Conservation (phyloP, 148 eudicot species). For the Silene uniflora region DNA sequence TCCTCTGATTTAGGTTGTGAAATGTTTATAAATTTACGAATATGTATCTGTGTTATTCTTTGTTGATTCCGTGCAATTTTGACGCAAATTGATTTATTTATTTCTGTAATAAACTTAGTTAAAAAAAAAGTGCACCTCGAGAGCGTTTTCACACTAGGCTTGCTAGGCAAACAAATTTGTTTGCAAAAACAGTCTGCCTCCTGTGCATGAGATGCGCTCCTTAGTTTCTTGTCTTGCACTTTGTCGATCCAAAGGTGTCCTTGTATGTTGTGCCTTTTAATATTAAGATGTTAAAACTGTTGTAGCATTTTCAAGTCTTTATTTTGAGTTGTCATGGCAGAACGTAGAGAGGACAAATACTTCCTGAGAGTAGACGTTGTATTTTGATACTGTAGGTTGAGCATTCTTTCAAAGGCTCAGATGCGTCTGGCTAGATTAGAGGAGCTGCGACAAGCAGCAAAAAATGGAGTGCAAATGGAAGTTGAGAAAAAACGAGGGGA, state of each 20-base stretch:
- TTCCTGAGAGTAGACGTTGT: neutral
- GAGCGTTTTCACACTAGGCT: neutral
- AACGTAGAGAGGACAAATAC: neutral
- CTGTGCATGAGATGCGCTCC: neutral
- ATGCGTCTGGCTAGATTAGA: conserved; percentile 88
- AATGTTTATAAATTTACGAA: neutral
- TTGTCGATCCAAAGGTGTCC: neutral
- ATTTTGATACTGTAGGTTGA: conserved; percentile 43
- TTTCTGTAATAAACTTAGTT: neutral
- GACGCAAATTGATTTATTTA: neutral
- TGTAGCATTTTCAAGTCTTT: neutral
- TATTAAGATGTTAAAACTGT: neutral
- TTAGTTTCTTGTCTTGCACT: neutral
- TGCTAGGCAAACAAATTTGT: neutral
- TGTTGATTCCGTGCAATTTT: neutral
- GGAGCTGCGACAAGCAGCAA: conserved; percentile 90
- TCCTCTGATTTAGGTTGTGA: neutral
- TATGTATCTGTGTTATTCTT: neutral
- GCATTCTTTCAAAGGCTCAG: conserved; percentile 71
- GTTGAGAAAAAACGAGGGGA: conserved; percentile 69
- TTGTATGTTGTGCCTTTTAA: neutral
- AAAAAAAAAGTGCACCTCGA: neutral
- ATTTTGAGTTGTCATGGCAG: neutral
- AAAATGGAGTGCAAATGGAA: conserved; percentile 70
- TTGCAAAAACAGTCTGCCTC: neutral